These are phyloP conservation scores for Castanea sativa DNA, from an alignment of 306 rosid species.

Conservation along the genomic window DNA sequence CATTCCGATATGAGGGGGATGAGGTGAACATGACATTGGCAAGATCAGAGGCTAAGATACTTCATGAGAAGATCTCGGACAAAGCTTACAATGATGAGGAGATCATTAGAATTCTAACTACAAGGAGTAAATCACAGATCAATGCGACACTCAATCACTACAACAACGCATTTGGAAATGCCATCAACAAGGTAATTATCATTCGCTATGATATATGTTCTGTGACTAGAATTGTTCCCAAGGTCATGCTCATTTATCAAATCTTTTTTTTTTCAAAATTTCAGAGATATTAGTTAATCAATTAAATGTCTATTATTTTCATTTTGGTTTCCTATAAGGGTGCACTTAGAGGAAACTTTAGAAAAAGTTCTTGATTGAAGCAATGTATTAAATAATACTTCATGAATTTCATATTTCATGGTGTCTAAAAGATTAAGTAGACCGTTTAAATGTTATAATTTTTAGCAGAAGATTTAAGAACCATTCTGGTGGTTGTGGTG, in stretches of 20 bases:
- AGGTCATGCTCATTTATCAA: too few relatives aligned
- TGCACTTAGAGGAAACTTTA: too few relatives aligned
- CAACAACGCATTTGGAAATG: conserved; percentile 66
- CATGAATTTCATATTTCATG: too few relatives aligned
- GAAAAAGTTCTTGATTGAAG: too few relatives aligned
- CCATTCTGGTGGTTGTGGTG: neutral
- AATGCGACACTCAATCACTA: conserved; percentile 68
- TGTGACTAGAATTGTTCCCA: neutral
- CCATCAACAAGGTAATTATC: conserved; percentile 61
- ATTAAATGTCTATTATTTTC: too few relatives aligned
- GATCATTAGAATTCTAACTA: conserved; percentile 61
- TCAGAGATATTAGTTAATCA: too few relatives aligned
- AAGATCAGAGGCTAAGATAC: conserved; percentile 72
- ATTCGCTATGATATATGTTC: conserved; percentile 1
- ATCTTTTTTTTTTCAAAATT: too few relatives aligned
- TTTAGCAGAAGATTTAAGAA: neutral
- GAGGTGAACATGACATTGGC: conserved; percentile 65
- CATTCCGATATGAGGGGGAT: conserved; percentile 73
- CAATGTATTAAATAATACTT: too few relatives aligned
- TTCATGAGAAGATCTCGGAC: conserved; percentile 56
- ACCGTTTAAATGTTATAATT: too few relatives aligned
- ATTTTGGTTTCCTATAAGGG: too few relatives aligned
- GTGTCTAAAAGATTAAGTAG: too few relatives aligned
- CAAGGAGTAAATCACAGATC: conserved; percentile 76
- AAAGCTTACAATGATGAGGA: conserved; percentile 67